Evolutionary conservation across 2,329 filamentous ascomycete species (phyloP).

Genomic region (Ophiobolus disseminans): DNA sequence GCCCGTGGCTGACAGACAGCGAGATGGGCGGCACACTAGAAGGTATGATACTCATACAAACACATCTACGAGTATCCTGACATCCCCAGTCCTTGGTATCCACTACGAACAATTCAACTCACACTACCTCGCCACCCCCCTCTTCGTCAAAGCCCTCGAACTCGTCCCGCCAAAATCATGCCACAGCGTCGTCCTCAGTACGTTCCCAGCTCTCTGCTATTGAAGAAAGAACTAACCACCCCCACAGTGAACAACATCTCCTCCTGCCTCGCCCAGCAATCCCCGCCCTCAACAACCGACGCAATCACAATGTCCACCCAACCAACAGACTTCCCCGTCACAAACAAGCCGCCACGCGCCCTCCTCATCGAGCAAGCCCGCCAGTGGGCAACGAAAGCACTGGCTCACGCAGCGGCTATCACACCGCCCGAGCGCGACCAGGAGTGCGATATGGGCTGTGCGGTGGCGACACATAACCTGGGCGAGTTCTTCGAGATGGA

Average conservation of each 20-base stretch:
- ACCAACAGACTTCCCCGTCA: conserved; percentile 46
- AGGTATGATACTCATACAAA: conserved; percentile 50
- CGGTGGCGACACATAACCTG: conserved; percentile 83
- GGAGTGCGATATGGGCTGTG: conserved; percentile 85
- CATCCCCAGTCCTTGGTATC: conserved; percentile 69
- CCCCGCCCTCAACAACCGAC: conserved; percentile 42
- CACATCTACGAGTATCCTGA: conserved; percentile 12
- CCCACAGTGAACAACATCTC: conserved; percentile 78
- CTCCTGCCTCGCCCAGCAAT: conserved; percentile 73
- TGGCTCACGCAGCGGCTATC: conserved; percentile 71
- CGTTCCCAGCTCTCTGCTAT: conserved; percentile 36
- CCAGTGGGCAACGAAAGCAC: conserved; percentile 80
- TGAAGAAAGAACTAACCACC: conserved; percentile 10
- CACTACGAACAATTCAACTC: conserved; percentile 77
- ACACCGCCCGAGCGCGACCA: conserved; percentile 70
- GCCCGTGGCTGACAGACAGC: conserved; percentile 72
- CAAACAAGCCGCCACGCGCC: conserved; percentile 60
- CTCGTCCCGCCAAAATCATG: conserved; percentile 71
- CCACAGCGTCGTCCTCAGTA: conserved; percentile 80
- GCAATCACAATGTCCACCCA: conserved; percentile 38
- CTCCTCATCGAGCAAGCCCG: conserved; percentile 73
- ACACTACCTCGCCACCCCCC: conserved; percentile 81
- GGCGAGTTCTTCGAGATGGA: conserved; percentile 82
- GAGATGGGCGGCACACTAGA: conserved; percentile 79
- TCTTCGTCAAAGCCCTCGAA: conserved; percentile 84